These are phyloP conservation scores for Alectoria sarmentosa DNA, from an alignment of 495 filamentous ascomycete species.

Conservation along the genomic window DNA sequence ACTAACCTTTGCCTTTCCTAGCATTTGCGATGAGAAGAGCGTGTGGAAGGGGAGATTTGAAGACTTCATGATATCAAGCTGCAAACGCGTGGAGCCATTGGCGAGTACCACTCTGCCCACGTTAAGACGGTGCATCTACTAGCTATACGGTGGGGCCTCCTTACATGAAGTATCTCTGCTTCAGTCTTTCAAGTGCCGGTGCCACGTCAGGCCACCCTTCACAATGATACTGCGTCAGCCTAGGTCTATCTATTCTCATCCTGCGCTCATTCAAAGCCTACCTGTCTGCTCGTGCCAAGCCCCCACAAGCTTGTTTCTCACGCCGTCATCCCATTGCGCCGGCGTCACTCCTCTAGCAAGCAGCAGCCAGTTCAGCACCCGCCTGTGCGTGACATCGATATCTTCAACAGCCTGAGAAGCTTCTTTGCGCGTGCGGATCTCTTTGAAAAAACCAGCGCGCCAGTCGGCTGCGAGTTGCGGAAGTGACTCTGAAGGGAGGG, in stretches of 20 bases:
- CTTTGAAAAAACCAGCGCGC: conserved; percentile 27
- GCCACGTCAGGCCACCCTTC: conserved; percentile 15
- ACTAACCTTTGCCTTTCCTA: conserved; percentile 30
- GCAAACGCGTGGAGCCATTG: conserved; percentile 49
- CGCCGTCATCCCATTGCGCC: conserved; percentile 17
- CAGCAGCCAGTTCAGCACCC: conserved; percentile 26
- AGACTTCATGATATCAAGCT: conserved; percentile 44
- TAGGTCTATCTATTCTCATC: background rate
- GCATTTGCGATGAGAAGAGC: conserved; percentile 46
- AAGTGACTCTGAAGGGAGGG: conserved; percentile 19
- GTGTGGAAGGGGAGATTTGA: conserved; percentile 44
- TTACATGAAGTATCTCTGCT: conserved; percentile 14
- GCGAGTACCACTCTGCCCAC: conserved; percentile 37
- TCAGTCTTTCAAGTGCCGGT: conserved; percentile 11
- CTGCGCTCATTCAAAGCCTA: conserved; percentile 23
- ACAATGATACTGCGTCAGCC: background rate
- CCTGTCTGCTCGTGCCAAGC: conserved; percentile 13
- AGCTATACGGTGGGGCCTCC: background rate
- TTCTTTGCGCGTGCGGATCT: conserved; percentile 19
- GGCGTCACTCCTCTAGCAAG: conserved; percentile 16
- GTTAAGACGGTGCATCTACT: background rate
- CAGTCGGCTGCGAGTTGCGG: conserved; percentile 23
- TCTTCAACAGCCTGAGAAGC: conserved; percentile 23
- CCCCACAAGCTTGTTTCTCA: conserved; percentile 14
- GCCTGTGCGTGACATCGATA: conserved; percentile 29